phyloP scores from a whole-genome alignment of 495 filamentous ascomycete species.

The Penicillium ochrochloron region DNA sequence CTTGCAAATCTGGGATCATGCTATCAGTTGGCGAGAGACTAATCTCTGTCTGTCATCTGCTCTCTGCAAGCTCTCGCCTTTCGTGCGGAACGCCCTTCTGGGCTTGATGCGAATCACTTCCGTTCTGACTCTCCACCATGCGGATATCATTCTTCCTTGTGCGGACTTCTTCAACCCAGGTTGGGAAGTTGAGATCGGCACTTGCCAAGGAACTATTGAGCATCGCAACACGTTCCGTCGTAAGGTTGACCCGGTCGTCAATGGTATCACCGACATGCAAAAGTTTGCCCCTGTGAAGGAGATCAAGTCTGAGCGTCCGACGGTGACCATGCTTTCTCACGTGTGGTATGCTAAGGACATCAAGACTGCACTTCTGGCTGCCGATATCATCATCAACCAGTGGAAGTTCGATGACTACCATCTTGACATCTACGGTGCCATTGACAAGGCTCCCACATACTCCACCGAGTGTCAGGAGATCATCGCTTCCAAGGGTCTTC shows the following conservation, averaged over 20 bases:
- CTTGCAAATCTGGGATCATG: slow-evolving; percentile 71
- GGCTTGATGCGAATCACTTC: slow-evolving; percentile 63
- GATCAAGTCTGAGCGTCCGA: slow-evolving; percentile 60
- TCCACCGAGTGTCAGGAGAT: slow-evolving; percentile 66
- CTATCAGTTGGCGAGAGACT: slow-evolving; percentile 68
- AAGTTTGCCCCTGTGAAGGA: slow-evolving; percentile 63
- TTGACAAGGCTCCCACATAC: slow-evolving; percentile 63
- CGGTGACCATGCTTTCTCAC: slow-evolving; percentile 68
- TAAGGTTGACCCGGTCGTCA: slow-evolving; percentile 71
- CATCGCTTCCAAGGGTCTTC: slow-evolving; percentile 63
- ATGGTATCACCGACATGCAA: slow-evolving; percentile 69
- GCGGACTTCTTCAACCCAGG: slow-evolving; percentile 70
- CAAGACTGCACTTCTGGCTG: slow-evolving; percentile 64
- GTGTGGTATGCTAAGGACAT: slow-evolving; percentile 71
- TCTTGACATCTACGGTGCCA: slow-evolving; percentile 65
- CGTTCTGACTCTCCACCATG: slow-evolving; percentile 63
- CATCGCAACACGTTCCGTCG: slow-evolving; percentile 63
- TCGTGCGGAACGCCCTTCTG: slow-evolving; percentile 60
- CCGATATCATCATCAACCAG: slow-evolving; percentile 69
- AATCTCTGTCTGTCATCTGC: slow-evolving; percentile 65
- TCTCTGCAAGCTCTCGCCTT: slow-evolving; percentile 60
- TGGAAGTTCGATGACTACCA: slow-evolving; percentile 68
- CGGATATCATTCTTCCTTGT: slow-evolving; percentile 67
- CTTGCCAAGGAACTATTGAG: slow-evolving; percentile 58
- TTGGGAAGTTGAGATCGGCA: slow-evolving; percentile 70